Evolutionary conservation across 768 basidiomycete species (phyloP).

Genomic region (Leccinum obscurum): DNA sequence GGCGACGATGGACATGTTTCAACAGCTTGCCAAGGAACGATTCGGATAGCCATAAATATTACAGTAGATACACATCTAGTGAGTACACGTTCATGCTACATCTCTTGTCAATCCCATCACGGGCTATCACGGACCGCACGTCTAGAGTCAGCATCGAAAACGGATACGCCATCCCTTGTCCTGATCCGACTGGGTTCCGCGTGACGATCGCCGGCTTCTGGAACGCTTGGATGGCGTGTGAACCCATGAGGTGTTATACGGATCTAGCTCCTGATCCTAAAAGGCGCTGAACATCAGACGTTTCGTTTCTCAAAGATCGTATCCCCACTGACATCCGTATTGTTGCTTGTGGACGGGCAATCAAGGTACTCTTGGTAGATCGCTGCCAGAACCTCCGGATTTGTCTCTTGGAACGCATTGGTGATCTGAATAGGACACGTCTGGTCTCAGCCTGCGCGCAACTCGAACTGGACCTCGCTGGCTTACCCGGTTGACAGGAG

Average conservation of each 20-base stretch:
- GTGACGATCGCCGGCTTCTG: neutral
- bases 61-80: constrained; percentile 9
- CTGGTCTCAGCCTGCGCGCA: neutral
- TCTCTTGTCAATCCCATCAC: neutral
- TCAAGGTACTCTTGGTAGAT: constrained; percentile 14
- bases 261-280: constrained; percentile 32
- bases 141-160: neutral
- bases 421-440: constrained; percentile 14
- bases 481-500: neutral
- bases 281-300: neutral
- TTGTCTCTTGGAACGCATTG: constrained; percentile 8
- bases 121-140: neutral
- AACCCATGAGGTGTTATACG: constrained; percentile 43
- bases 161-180: neutral
- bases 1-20: constrained; percentile 97
- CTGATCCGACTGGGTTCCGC: neutral
- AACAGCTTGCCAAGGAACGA: constrained; percentile 82
- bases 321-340: constrained; percentile 2
- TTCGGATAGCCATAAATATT: constrained; percentile 56
- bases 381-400: constrained; percentile 7
- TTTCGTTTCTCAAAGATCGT: neutral
- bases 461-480: neutral
- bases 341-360: neutral
- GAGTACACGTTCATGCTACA: constrained; percentile 12
- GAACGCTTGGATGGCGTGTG: neutral